Conservation (phyloP, 2,329 filamentous ascomycete genomes). For the Metarhizium brunneum region DNA sequence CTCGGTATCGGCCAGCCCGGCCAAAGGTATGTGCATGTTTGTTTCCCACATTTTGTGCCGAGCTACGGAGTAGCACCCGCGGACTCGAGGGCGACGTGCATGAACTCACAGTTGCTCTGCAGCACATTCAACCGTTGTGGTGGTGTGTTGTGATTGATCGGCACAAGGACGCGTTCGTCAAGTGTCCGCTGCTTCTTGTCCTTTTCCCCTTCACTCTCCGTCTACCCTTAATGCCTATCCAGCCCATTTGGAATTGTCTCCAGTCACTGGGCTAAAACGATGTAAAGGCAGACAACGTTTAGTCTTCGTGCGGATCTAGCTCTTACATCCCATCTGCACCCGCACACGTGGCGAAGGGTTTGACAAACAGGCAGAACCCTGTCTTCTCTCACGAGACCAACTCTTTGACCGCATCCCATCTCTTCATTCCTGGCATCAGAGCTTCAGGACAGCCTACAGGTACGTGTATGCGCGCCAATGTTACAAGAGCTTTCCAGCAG, state of each 20-base stretch:
- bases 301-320: background rate
- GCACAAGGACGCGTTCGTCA: background rate
- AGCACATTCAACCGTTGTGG: background rate
- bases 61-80: background rate
- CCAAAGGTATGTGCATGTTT: constrained; percentile 1
- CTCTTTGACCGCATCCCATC: background rate
- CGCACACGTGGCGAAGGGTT: constrained; percentile 1
- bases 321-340: background rate
- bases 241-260: background rate
- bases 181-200: background rate
- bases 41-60: background rate
- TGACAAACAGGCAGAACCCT: background rate
- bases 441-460: background rate
- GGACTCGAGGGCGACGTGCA: constrained; percentile 1
- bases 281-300: background rate
- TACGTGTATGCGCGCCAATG: background rate
- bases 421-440: background rate
- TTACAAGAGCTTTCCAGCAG: background rate
- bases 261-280: background rate
- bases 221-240: background rate
- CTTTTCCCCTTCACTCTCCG: background rate
- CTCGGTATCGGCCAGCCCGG: background rate
- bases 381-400: background rate
- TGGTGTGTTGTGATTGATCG: background rate
- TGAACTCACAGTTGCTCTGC: constrained; percentile 1